phyloP scores from a whole-genome alignment of 441 rosid genomes.

The Corymbia calophylla region DNA sequence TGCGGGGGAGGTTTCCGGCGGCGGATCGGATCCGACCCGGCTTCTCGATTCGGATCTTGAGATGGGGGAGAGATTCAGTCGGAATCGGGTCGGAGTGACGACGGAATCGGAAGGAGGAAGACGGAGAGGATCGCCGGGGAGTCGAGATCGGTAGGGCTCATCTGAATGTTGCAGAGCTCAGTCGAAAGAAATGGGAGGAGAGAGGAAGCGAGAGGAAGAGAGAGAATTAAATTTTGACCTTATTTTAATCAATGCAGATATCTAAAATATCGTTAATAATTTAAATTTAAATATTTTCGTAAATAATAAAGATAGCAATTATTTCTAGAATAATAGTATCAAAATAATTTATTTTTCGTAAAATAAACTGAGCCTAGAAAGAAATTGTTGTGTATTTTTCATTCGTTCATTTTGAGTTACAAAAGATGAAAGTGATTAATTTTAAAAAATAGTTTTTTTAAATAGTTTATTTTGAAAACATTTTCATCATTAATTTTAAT shows the following conservation, averaged over 20 bases:
- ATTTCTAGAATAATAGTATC: too few species aligned
- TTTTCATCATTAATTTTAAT: too few species aligned
- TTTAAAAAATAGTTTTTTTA: too few species aligned
- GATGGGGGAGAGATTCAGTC: neutral
- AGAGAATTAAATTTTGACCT: neutral
- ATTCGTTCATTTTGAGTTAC: neutral
- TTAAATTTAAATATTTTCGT: too few species aligned
- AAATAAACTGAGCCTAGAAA: fast-evolving
- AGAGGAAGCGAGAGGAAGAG: neutral
- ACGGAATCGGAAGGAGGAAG: neutral
- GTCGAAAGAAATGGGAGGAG: neutral
- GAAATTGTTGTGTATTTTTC: too few species aligned
- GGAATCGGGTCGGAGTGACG: neutral
- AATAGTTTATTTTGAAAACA: too few species aligned
- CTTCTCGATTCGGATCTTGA: neutral
- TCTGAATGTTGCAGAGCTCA: neutral
- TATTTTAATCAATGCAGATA: neutral
- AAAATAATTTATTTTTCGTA: too few species aligned
- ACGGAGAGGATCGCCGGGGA: neutral
- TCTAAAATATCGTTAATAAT: neutral
- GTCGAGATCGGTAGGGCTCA: neutral
- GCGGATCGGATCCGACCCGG: neutral
- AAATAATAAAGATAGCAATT: fast-evolving
- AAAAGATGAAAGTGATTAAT: too few species aligned
- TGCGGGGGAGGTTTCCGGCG: neutral